Conservation (phyloP, 306 rosid genomes). For the Ochetophila trinervis region DNA sequence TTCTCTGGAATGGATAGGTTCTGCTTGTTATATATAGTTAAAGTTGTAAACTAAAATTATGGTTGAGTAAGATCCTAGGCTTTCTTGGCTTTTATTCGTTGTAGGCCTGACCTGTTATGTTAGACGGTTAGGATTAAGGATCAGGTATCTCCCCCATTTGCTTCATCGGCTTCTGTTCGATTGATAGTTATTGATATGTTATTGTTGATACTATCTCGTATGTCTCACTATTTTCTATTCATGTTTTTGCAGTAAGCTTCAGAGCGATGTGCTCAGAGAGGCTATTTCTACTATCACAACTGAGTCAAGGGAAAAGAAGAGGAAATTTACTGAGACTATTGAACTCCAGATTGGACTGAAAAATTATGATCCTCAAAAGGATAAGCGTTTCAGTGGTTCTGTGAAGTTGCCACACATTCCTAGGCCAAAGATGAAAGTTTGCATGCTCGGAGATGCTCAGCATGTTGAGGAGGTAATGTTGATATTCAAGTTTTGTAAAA, state of each 20-base stretch:
- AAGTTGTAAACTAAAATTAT: no score
- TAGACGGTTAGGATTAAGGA: no score
- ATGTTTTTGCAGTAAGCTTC: slow-evolving; percentile 61
- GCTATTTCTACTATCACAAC: slow-evolving; percentile 47
- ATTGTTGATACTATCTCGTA: not conserved
- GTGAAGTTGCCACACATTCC: slow-evolving; percentile 83
- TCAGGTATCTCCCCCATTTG: no score
- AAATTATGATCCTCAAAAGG: slow-evolving; percentile 86
- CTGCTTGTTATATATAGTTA: no score
- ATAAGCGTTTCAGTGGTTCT: slow-evolving; percentile 84
- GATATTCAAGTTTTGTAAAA: no score
- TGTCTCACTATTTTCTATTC: not conserved
- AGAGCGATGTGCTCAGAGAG: slow-evolving; percentile 72
- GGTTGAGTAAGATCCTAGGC: no score
- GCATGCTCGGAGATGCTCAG: slow-evolving; percentile 94
- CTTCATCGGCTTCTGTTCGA: no score
- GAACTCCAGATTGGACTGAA: slow-evolving; percentile 86
- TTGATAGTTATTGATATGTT: not conserved
- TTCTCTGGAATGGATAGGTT: no score
- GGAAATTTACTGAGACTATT: slow-evolving; percentile 71
- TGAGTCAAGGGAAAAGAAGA: slow-evolving; percentile 52
- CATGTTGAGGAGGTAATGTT: slow-evolving; percentile 79
- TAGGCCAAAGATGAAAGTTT: slow-evolving; percentile 80
- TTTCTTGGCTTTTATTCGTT: no score
- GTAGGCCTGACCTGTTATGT: no score